These are phyloP conservation scores for Trypanosoma vivax DNA, from an alignment of 208 protist species.

Conservation along the genomic window DNA sequence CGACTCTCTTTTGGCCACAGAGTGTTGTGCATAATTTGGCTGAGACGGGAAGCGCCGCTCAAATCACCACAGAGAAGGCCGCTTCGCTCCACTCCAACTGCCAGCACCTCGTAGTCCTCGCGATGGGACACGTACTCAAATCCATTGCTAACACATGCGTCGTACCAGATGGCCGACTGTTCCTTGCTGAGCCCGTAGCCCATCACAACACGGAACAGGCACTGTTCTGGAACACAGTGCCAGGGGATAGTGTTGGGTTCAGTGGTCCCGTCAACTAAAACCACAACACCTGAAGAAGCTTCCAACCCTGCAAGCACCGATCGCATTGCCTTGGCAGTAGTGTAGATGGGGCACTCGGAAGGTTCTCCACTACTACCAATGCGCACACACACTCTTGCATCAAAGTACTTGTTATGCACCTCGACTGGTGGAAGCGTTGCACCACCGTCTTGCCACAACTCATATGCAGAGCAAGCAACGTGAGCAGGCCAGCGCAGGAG, in stretches of 20 bases:
- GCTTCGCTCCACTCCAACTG: conserved; percentile 1
- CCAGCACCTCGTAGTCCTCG: conserved; percentile 14
- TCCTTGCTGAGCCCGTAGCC: conserved; percentile 2
- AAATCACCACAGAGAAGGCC: conserved; percentile 40
- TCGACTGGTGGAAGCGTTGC: no score
- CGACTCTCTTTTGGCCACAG: conserved; percentile 37
- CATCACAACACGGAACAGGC: conserved; percentile 33
- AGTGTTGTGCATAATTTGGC: conserved; percentile 53
- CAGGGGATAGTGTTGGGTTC: conserved; percentile 30
- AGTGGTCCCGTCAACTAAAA: conserved; percentile 26
- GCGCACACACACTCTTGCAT: no score
- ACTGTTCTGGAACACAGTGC: conserved; percentile 26
- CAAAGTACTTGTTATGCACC: no score
- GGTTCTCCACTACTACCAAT: no score
- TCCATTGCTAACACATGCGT: conserved; percentile 23
- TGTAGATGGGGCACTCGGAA: no score
- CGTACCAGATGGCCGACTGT: conserved; percentile 16
- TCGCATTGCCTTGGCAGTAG: neutral
- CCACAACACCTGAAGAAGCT: conserved; percentile 27
- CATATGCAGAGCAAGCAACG: no score
- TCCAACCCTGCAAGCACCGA: neutral
- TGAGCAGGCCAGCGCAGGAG: no score
- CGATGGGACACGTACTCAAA: conserved; percentile 30
- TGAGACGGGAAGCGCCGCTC: conserved; percentile 30
- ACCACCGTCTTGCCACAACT: no score